Conservation (phyloP, 163 green algal species). For the Picocystis sp. region DNA sequence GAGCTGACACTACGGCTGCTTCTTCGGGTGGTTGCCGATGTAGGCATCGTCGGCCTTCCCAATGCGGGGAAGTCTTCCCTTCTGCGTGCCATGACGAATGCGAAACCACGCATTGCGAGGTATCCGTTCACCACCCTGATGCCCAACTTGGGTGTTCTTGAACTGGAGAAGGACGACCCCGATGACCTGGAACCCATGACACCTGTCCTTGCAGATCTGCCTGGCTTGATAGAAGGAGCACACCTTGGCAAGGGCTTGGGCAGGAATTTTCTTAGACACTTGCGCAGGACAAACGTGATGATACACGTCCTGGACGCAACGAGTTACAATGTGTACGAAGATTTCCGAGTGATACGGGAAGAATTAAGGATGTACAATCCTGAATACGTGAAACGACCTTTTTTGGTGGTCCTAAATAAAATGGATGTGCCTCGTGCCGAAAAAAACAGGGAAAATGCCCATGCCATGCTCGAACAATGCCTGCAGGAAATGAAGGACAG, state of each 20-base stretch:
- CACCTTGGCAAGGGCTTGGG: constrained; percentile 57
- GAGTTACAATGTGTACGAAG: constrained; percentile 5
- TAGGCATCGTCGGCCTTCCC: constrained; percentile 66
- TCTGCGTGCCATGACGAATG: constrained; percentile 33
- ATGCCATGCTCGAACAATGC: too few species aligned
- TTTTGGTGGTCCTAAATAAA: constrained; percentile 22
- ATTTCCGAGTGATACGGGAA: constrained; percentile 24
- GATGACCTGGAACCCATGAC: constrained; percentile 1
- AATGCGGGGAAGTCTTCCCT: constrained; percentile 72
- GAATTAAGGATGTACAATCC: constrained; percentile 87
- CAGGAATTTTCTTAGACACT: constrained; percentile 70
- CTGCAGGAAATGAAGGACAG: too few species aligned
- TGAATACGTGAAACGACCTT: constrained; percentile 50
- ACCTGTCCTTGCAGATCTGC: constrained; percentile 59
- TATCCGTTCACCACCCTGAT: constrained; percentile 36
- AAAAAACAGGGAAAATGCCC: too few species aligned
- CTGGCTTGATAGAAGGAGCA: constrained; percentile 65
- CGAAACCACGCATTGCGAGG: constrained; percentile 16
- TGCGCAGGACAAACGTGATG: constrained; percentile 48
- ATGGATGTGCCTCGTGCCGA: too few species aligned
- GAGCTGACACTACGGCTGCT: constrained; percentile 30
- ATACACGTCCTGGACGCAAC: constrained; percentile 66
- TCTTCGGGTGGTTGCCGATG: constrained; percentile 51
- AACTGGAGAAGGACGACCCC: constrained; percentile 1
- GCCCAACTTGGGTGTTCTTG: constrained; percentile 28